phyloP scores from a whole-genome alignment of 2,329 filamentous ascomycete species.

The Epichloe aotearoae region DNA sequence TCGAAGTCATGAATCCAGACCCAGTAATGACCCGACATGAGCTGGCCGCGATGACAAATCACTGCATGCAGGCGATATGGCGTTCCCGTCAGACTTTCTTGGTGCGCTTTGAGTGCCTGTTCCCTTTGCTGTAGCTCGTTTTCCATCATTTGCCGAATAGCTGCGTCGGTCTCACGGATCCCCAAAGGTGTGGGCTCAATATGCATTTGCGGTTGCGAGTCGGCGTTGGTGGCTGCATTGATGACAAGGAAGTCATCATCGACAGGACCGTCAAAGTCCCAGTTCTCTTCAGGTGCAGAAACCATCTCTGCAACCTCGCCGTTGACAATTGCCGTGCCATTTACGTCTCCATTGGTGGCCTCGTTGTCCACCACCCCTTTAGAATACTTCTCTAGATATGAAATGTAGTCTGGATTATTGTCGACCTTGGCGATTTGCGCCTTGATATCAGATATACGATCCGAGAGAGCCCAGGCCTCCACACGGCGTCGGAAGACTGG shows the following conservation, averaged over 20 bases:
- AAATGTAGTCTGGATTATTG: constrained; percentile 12
- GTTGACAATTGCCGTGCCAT: neutral
- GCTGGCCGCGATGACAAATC: constrained; percentile 73
- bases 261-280: constrained; percentile 26
- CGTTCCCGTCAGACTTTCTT: constrained; percentile 44
- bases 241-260: constrained; percentile 24
- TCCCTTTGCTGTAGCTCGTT: constrained; percentile 24
- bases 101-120: constrained; percentile 13
- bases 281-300: constrained; percentile 14
- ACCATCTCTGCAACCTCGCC: neutral
- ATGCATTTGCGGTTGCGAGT: neutral
- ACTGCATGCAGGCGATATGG: constrained; percentile 81
- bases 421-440: constrained; percentile 18
- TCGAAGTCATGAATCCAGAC: constrained; percentile 91
- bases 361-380: constrained; percentile 10
- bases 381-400: constrained; percentile 16
- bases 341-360: neutral
- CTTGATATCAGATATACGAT: constrained; percentile 44
- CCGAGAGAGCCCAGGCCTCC: constrained; percentile 62
- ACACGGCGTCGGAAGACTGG: constrained; percentile 50
- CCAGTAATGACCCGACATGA: constrained; percentile 81
- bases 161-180: constrained; percentile 13
- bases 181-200: constrained; percentile 8
- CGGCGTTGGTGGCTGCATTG: constrained; percentile 6
- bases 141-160: constrained; percentile 31